A percentile compares a stretch with the other conserved stretches of the same genome.
These are phyloP conservation scores for Anthracocystis panici-leucophaei DNA, from an alignment of 1,284 basidiomycete genomes.

Conservation along the genomic window DNA sequence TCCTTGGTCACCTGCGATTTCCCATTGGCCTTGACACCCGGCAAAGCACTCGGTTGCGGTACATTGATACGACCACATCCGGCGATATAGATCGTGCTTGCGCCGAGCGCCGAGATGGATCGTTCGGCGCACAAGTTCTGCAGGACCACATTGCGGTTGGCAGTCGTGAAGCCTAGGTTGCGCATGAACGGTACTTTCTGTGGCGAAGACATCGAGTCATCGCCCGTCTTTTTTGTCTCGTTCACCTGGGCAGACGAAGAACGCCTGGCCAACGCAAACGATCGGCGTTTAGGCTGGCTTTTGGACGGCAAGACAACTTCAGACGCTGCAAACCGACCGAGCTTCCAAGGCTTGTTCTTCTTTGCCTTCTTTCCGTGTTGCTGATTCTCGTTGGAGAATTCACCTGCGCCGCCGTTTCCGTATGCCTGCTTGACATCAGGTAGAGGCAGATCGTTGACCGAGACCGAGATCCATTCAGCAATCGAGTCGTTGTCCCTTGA, in stretches of 20 bases:
- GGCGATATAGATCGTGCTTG: slow-evolving; percentile 36
- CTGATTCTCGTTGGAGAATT: slow-evolving; percentile 39
- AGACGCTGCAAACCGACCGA: slow-evolving; percentile 40
- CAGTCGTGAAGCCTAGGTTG: slow-evolving; percentile 48
- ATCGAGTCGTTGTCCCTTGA: slow-evolving; percentile 44
- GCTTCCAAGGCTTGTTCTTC: slow-evolving; percentile 45
- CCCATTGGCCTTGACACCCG: slow-evolving; percentile 6
- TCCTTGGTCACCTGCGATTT: slow-evolving; percentile 1
- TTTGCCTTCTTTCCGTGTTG: slow-evolving; percentile 16
- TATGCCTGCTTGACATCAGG: slow-evolving; percentile 19
- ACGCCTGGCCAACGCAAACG: slow-evolving; percentile 28
- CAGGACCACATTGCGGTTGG: slow-evolving; percentile 40
- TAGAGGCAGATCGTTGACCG: slow-evolving; percentile 38
- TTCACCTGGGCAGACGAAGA: slow-evolving; percentile 28
- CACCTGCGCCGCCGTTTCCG: slow-evolving; percentile 42
- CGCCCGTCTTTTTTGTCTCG: slow-evolving; percentile 7
- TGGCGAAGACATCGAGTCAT: slow-evolving; percentile 4
- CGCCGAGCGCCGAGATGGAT: slow-evolving; percentile 33
- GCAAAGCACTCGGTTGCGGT: slow-evolving; percentile 15
- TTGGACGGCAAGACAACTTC: slow-evolving; percentile 32
- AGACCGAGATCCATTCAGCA: slow-evolving; percentile 48
- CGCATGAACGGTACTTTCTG: slow-evolving; percentile 24
- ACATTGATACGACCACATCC: slow-evolving; percentile 28
- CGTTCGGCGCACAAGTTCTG: slow-evolving; percentile 40
- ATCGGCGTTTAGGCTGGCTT: slow-evolving; percentile 17